Percentiles rank a stretch among this genome's conserved stretches.
phyloP scores from a whole-genome alignment of 2,329 filamentous ascomycete genomes.

The Elsinoe necatrix region DNA sequence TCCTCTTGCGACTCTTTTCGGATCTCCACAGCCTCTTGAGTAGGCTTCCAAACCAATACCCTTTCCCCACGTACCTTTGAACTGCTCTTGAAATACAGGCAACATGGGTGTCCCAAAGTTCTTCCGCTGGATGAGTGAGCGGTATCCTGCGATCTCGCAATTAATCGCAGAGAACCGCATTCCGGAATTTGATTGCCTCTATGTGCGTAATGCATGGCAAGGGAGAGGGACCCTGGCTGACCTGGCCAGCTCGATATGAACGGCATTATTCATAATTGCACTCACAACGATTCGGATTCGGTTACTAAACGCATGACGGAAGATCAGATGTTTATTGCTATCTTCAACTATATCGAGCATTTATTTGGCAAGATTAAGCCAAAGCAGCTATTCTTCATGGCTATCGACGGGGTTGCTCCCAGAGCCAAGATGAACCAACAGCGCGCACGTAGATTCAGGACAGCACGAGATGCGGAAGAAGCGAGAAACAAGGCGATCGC shows the following conservation, averaged over 20 bases:
- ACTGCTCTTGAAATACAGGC: slow-evolving; percentile 26
- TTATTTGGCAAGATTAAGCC: slow-evolving; percentile 98
- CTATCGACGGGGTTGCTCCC: slow-evolving; percentile 93
- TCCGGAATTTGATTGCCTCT: slow-evolving; percentile 96
- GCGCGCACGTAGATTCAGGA: slow-evolving; percentile 87
- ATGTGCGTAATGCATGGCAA: slow-evolving; percentile 48
- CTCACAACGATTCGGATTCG: slow-evolving; percentile 90
- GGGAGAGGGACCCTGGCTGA: not conserved
- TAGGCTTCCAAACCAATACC: slow-evolving; percentile 15
- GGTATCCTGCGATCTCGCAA: slow-evolving; percentile 96
- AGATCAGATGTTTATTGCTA: slow-evolving; percentile 98
- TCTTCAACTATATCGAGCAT: slow-evolving; percentile 99
- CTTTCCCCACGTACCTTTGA: not conserved
- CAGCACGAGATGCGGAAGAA: slow-evolving; percentile 80
- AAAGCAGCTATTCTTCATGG: slow-evolving; percentile 98
- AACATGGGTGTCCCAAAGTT: slow-evolving; percentile 66
- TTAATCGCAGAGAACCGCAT: slow-evolving; percentile 98
- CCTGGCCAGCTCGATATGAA: slow-evolving; percentile 76
- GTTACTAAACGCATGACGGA: slow-evolving; percentile 88
- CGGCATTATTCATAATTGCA: slow-evolving; percentile 99
- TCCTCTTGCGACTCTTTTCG: slow-evolving; percentile 2
- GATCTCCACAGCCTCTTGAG: not conserved
- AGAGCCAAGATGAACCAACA: slow-evolving; percentile 99
- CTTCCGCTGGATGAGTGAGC: slow-evolving; percentile 98
- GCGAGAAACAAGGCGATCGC: slow-evolving; percentile 85